These are phyloP conservation scores for Penicillium canescens DNA, from an alignment of 495 filamentous ascomycete species.

Conservation along the genomic window DNA sequence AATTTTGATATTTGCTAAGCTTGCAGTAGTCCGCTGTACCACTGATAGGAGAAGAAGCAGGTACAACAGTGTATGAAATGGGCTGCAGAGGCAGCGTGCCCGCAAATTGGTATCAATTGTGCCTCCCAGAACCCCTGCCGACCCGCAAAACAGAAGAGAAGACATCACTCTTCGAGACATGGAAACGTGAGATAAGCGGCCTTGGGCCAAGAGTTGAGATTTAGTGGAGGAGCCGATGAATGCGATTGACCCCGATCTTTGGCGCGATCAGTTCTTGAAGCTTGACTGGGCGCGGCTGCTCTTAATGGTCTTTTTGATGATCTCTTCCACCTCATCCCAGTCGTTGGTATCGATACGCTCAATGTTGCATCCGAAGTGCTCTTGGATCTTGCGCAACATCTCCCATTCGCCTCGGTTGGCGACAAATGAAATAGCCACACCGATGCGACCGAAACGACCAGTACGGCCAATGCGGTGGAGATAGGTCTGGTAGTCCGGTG, in stretches of 20 bases:
- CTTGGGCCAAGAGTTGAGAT: background rate
- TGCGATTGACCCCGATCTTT: background rate
- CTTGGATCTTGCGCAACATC: conserved; percentile 73
- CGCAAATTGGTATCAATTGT: conserved; percentile 35
- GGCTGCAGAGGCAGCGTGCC: conserved; percentile 5
- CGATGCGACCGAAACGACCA: conserved; percentile 95
- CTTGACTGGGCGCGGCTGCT: conserved; percentile 67
- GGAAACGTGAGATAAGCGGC: conserved; percentile 18
- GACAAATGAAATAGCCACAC: conserved; percentile 91
- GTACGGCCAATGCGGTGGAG: conserved; percentile 98
- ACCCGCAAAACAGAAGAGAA: conserved; percentile 19
- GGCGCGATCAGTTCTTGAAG: conserved; percentile 29
- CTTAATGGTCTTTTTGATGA: conserved; percentile 82
- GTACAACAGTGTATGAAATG: background rate
- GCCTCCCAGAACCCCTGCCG: conserved; percentile 13
- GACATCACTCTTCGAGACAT: conserved; percentile 32
- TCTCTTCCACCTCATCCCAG: conserved; percentile 83
- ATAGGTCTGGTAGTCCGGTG: conserved; percentile 87
- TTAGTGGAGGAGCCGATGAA: background rate
- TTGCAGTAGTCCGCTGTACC: background rate
- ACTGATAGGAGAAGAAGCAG: no score
- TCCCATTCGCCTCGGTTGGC: conserved; percentile 73
- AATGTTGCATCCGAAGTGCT: conserved; percentile 64
- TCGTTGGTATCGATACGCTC: conserved; percentile 64
- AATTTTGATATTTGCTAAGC: background rate